A percentile compares a stretch with the other conserved stretches of the same genome.
Evolutionary conservation across 1,139 yeast genomes (phyloP).

Genomic region (Groenewaldozyma sp.): DNA sequence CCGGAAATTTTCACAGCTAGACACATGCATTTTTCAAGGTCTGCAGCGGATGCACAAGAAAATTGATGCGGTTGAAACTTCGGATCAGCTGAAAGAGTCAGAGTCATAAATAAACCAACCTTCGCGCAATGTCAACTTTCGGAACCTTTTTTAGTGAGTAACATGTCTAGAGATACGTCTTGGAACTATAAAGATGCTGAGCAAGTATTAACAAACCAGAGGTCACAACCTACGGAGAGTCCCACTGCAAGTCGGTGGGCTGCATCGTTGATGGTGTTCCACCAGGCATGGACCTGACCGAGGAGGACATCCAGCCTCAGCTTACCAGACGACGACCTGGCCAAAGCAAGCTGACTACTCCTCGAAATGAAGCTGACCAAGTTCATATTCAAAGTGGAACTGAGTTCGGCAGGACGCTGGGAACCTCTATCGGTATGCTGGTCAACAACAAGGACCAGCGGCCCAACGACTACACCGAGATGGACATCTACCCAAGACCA

Average conservation of each 20-base stretch:
- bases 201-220: constrained; percentile 16
- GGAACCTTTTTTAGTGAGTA: constrained; percentile 33
- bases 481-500: constrained; percentile 93
- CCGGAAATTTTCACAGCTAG: too few species aligned
- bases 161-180: too few species aligned
- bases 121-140: constrained; percentile 60
- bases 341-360: constrained; percentile 84
- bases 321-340: constrained; percentile 96
- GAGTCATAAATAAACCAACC: too few species aligned
- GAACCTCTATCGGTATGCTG: constrained; percentile 93
- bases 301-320: constrained; percentile 89
- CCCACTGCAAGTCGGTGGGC: constrained; percentile 97
- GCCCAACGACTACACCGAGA: constrained; percentile 91
- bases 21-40: too few species aligned
- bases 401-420: constrained; percentile 81
- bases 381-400: constrained; percentile 94
- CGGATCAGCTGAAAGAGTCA: too few species aligned
- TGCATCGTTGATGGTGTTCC: constrained; percentile 98
- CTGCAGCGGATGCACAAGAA: too few species aligned
- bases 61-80: constrained; percentile 1
- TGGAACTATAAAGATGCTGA: neutral
- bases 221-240: constrained; percentile 96
- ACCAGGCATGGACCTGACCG: constrained; percentile 80
- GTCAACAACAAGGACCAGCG: constrained; percentile 92
- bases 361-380: constrained; percentile 86